Percentiles rank a stretch among this genome's conserved stretches.
Conservation (phyloP, 345 rosid genomes). For the Melaleuca quinquenervia region DNA sequence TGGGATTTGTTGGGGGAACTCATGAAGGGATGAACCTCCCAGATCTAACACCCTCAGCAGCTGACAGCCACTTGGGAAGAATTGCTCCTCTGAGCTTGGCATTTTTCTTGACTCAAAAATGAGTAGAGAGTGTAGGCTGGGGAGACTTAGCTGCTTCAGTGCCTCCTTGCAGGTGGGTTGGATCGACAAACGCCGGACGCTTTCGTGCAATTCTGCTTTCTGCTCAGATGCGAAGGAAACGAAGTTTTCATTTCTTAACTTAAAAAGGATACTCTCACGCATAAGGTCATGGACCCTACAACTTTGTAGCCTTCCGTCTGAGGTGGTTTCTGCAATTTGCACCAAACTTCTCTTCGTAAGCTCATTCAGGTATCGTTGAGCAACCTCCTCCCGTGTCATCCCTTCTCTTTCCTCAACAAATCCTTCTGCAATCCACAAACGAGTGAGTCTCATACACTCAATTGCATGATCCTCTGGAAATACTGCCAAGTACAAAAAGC, state of each 20-base stretch:
- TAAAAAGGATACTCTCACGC: no score
- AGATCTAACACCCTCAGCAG: neutral
- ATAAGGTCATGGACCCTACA: neutral
- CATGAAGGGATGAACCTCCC: neutral
- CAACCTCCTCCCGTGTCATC: neutral
- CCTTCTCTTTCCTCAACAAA: neutral
- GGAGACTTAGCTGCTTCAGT: neutral
- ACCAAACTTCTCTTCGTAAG: neutral
- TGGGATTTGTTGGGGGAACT: neutral
- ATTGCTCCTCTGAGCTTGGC: neutral
- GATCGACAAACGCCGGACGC: neutral
- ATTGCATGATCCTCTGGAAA: no score
- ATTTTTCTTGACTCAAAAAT: neutral
- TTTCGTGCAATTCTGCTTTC: neutral
- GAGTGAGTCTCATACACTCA: no score
- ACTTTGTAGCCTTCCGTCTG: neutral
- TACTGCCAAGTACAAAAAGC: no score
- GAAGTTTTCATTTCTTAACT: no score
- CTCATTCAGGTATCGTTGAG: neutral
- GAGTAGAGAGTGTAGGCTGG: neutral
- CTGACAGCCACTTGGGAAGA: neutral
- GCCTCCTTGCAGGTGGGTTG: neutral
- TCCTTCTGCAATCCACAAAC: neutral
- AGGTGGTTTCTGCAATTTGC: accelerated
- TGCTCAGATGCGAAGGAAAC: no score